Base-by-base conservation (phyloP, 305 asterid genomes). In the Fraxinus latifolia region DNA sequence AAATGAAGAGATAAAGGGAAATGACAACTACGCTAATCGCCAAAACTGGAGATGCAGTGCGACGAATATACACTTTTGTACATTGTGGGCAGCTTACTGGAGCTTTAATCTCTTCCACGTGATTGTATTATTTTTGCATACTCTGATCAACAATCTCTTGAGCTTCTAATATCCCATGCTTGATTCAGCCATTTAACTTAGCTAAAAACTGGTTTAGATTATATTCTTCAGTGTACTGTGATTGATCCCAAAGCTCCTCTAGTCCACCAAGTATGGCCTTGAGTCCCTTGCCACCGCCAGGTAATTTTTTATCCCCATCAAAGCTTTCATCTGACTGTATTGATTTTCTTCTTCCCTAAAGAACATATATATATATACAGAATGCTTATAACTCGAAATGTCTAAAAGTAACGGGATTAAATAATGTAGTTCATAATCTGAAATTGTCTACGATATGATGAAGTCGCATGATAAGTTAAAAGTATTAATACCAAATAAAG, bases 181-280 rank as follows among this genome's bases (percentile, higher is more conserved):
- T 72, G 23, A 62, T 71, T 93, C 90, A 96, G 87, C 97, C 95
- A 55, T 92, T 94, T 71, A 96, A 82, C 91, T 91, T 96, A 0
- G 96, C 90, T 85, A 96, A 86, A 89, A 96, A 96, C 81, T 96
- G 97, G 81, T 84, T 89, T 71, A 96, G 87, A 79, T 94, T 91
- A 87, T 96, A 96, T 87, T 96, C 99, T 83, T 96, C 99, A 17
- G 97, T 92, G 90, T 96, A 96, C 86, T 94, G 98, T 70, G 99
- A 93, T 79, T 96, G 98, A 87, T 96, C 99, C 99, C 99, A 96
- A n/a, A 96, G 98, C 79, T 96, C 98, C 81, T 93, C 99, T 34
- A 96, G 87, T 82, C 97, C 97, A 39, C 98, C 99, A 73, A 96
- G 97, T 82, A 96, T 93, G 79, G 94, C 91, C 85, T 94, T 93